Percentiles rank a stretch among this genome's conserved stretches.
These are phyloP conservation scores for Aegilops tauschii DNA, from an alignment of 176 grass and related monocot genomes.

Conservation along the genomic window DNA sequence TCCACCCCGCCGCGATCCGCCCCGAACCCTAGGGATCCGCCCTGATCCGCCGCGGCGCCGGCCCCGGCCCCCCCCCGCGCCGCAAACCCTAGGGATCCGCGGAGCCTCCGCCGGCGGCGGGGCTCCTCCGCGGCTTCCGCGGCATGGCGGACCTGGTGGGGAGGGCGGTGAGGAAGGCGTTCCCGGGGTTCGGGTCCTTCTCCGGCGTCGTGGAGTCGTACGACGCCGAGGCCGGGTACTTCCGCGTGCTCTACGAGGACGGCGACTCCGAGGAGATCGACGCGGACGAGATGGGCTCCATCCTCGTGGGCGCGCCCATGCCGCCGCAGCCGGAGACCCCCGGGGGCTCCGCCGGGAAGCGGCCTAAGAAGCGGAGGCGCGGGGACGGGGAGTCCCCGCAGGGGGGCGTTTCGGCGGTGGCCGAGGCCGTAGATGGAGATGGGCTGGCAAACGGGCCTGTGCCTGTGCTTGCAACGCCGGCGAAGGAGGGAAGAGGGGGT, in stretches of 20 bases:
- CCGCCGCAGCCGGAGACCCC: constrained; percentile 16
- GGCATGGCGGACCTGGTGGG: constrained; percentile 72
- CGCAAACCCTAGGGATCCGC: constrained; percentile 43
- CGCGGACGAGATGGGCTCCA: constrained; percentile 54
- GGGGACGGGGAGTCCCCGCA: constrained; percentile 15
- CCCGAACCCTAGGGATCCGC: background rate
- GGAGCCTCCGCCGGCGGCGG: background rate
- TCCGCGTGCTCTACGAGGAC: constrained; percentile 82
- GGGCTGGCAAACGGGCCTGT: background rate
- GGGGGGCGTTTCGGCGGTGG: background rate
- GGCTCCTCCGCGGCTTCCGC: background rate
- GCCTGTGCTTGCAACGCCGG: constrained; percentile 23
- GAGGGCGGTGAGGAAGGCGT: constrained; percentile 67
- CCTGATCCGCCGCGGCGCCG: constrained; percentile 31
- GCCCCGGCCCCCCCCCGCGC: constrained; percentile 1
- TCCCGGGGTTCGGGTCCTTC: constrained; percentile 61
- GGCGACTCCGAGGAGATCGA: constrained; percentile 93
- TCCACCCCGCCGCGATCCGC: constrained; percentile 30
- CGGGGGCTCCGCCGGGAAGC: background rate
- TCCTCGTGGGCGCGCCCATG: constrained; percentile 58
- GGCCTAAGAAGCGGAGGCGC: constrained; percentile 55
- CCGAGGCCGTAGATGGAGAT: constrained; percentile 10
- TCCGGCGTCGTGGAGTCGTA: constrained; percentile 71
- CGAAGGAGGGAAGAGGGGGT: background rate
- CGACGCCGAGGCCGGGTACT: constrained; percentile 66